phyloP scores from a whole-genome alignment of 768 basidiomycete species.

The Cystobasidium ongulense region DNA sequence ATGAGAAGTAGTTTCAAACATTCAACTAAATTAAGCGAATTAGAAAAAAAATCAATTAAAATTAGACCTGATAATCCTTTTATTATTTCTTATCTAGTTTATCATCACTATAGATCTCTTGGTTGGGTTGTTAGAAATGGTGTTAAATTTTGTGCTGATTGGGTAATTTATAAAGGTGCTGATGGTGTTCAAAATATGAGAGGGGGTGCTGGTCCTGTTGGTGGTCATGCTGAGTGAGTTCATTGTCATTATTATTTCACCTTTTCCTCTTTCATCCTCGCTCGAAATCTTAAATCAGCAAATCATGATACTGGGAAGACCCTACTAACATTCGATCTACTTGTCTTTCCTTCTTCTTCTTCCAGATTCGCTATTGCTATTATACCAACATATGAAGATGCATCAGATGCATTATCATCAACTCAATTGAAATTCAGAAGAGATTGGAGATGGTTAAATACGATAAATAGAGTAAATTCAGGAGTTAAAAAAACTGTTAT shows the following conservation, averaged over 20 bases:
- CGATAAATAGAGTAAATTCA: constrained; percentile 89
- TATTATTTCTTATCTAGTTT: constrained; percentile 75
- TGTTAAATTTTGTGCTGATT: constrained; percentile 95
- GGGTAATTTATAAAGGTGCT: constrained; percentile 67
- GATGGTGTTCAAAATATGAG: constrained; percentile 15
- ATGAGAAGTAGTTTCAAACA: background rate
- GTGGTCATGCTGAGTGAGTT: constrained; percentile 85
- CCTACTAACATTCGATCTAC: too few species aligned
- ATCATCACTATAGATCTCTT: constrained; percentile 89
- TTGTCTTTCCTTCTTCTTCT: background rate
- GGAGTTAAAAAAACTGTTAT: constrained; percentile 96
- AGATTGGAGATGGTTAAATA: constrained; percentile 92
- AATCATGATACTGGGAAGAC: too few species aligned
- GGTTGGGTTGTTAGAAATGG: constrained; percentile 96
- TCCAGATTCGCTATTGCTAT: constrained; percentile 80
- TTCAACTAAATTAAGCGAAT: constrained; percentile 48
- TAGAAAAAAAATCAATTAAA: constrained; percentile 59
- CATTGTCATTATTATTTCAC: background rate
- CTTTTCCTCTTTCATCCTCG: background rate
- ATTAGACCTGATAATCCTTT: constrained; percentile 75
- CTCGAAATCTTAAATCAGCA: too few species aligned
- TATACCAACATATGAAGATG: constrained; percentile 81
- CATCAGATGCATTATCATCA: constrained; percentile 55
- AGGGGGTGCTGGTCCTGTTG: constrained; percentile 68
- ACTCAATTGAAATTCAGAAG: constrained; percentile 58